A percentile compares a stretch with the other conserved stretches of the same genome.
phyloP scores from a whole-genome alignment of 768 basidiomycete genomes.

The Crepidotus variabilis region DNA sequence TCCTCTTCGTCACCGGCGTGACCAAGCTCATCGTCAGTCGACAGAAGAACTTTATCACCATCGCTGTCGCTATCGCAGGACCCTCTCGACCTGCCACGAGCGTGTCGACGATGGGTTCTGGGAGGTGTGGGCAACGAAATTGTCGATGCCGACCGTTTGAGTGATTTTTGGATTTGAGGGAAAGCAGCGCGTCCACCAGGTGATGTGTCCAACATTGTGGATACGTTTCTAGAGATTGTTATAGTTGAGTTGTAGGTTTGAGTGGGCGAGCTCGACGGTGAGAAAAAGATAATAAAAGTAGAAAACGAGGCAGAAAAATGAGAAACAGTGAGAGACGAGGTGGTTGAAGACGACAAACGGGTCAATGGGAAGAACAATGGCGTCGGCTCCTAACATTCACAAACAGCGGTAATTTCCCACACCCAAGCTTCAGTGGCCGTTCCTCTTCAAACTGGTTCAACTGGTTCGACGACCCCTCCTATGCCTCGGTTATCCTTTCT shows the following conservation, averaged over 20 bases:
- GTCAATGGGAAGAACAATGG: neutral
- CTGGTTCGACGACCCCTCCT: too few species aligned
- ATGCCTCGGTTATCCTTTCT: too few species aligned
- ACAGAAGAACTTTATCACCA: conserved; percentile 25
- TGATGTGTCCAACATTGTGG: conserved; percentile 17
- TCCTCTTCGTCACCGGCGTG: conserved; percentile 15
- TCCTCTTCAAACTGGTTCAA: too few species aligned
- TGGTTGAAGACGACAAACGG: neutral
- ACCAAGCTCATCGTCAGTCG: conserved; percentile 32
- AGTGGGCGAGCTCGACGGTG: neutral
- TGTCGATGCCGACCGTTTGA: conserved; percentile 64
- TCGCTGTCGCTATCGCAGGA: conserved; percentile 46
- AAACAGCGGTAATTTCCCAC: neutral
- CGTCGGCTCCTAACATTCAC: too few species aligned
- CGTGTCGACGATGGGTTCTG: conserved; percentile 48
- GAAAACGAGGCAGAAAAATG: neutral
- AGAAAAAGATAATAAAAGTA: neutral
- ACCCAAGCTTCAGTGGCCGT: too few species aligned
- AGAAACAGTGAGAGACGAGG: neutral
- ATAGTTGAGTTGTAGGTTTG: neutral
- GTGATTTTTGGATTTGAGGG: conserved; percentile 30
- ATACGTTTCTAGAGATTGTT: neutral
- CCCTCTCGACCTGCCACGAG: conserved; percentile 36
- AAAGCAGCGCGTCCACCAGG: conserved; percentile 13
- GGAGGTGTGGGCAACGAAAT: conserved; percentile 69